These are phyloP conservation scores for Nepenthes alata DNA, from an alignment of 179 eudicot genomes.

Conservation along the genomic window DNA sequence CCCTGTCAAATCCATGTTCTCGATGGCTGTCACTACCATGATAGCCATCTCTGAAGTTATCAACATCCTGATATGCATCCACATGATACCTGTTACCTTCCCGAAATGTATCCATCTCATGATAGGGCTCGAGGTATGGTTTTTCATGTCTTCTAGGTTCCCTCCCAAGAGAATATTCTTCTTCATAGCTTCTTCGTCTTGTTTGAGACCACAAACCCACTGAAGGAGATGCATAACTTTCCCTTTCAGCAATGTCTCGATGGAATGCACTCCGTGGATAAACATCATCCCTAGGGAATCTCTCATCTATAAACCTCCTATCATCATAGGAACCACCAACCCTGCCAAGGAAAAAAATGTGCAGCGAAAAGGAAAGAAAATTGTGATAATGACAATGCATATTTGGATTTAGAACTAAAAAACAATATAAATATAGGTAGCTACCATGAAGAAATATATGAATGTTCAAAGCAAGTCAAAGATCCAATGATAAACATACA, in stretches of 20 bases:
- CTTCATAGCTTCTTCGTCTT: constrained; percentile 81
- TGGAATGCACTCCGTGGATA: constrained; percentile 60
- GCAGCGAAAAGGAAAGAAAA: constrained; percentile 18
- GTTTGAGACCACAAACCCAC: constrained; percentile 67
- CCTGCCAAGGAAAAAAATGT: constrained; percentile 42
- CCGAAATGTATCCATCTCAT: constrained; percentile 42
- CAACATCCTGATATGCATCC: constrained; percentile 24
- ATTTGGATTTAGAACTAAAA: background rate
- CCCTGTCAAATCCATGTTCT: constrained; percentile 36
- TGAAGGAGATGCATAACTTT: constrained; percentile 53
- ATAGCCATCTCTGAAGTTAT: constrained; percentile 21
- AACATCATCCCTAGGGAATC: constrained; percentile 56
- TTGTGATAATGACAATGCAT: constrained; percentile 5
- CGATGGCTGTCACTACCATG: constrained; percentile 22
- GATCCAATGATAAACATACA: background rate
- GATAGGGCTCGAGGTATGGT: constrained; percentile 47
- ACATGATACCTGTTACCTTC: constrained; percentile 35
- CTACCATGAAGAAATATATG: background rate
- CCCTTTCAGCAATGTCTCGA: constrained; percentile 59
- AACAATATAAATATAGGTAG: background rate
- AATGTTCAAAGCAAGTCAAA: background rate
- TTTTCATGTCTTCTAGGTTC: constrained; percentile 72
- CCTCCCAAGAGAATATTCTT: constrained; percentile 64
- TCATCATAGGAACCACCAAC: constrained; percentile 75
- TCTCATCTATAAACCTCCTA: constrained; percentile 81